Conservation (phyloP, 805 yeast genomes). For the Candida gorgasii region DNA sequence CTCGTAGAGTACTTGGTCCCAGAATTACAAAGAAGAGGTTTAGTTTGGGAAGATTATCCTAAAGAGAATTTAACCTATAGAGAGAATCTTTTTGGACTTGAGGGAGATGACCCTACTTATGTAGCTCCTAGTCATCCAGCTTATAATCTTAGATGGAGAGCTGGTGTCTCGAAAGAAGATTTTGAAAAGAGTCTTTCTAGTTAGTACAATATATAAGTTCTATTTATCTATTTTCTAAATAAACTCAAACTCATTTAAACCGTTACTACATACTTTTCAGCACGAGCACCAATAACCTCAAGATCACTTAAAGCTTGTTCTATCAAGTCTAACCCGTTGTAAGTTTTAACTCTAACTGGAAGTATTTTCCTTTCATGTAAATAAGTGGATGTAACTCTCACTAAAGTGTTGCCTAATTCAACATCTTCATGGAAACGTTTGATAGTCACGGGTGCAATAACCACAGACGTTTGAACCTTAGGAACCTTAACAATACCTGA, state of each 20-base stretch:
- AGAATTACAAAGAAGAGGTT: slow-evolving; percentile 35
- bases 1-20: slow-evolving; percentile 39
- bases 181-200: slow-evolving; percentile 23
- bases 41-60: slow-evolving; percentile 38
- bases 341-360: slow-evolving; percentile 34
- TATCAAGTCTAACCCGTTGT: slow-evolving; percentile 36
- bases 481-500: slow-evolving; percentile 45
- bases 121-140: slow-evolving; percentile 22
- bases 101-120: slow-evolving; percentile 21
- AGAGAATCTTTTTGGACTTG: slow-evolving; percentile 34
- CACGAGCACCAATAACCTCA: slow-evolving; percentile 42
- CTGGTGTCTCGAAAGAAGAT: slow-evolving; percentile 27
- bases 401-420: slow-evolving; percentile 35
- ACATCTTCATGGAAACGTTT: slow-evolving; percentile 47
- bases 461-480: slow-evolving; percentile 23
- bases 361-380: slow-evolving; percentile 26
- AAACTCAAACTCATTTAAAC: neutral
- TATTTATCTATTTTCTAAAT: neutral
- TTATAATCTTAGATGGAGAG: slow-evolving; percentile 25
- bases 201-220: neutral
- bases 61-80: slow-evolving; percentile 35
- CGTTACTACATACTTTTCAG: slow-evolving; percentile 38
- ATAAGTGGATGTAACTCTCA: slow-evolving; percentile 31
- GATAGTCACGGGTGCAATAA: slow-evolving; percentile 33
- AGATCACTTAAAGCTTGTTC: slow-evolving; percentile 38